Evolutionary conservation across 345 rosid species (phyloP), one percentile per base, ranked within the genome.

Genomic region (Brassica rapa): DNA sequence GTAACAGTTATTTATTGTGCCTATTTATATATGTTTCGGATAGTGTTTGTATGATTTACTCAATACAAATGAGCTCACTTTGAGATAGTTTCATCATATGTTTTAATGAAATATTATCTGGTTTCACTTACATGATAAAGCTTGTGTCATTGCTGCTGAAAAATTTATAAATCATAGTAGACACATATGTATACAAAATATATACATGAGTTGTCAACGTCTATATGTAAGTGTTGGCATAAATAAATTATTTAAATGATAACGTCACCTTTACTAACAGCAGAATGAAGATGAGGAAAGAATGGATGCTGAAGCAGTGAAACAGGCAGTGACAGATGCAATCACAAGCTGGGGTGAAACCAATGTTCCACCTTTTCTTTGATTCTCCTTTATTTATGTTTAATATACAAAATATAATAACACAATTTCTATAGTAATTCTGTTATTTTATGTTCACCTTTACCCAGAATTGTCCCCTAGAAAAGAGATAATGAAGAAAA

Each of bases 281-380:
- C 87, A 93, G 98, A 85, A 84, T 73, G 92, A 85, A 77, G 90
- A 88, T 68, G 82, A 87, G 75, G 84, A 82, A 30, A 74, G 46
- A 35, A 79, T 89, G 70, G 91, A 88, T 73, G 90, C 87, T 80
- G 86, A 89, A 73, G 88, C 83, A 76, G 91, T 93, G 84, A 84
- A 90, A 82, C 88, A 86, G 75, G 91, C 91, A 68, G 90, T 91
- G 65, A 73, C 86, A 65, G 87, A 85, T 62, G 92, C 94, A 35
- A 86, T 91, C 57, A 78, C 82, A 79, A 89, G 78, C 68, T 91
- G 94, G 97, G 84, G 82, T 69, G 79, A 71, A 69, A 69, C 27
- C 71, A 69, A 70, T 78, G 76, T 37, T 51, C 62, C 81, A 41
- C 51, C 15, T 55, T 69, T 62, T 61, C 5, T 35, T 53, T 55